Evolutionary conservation across 2,329 filamentous ascomycete species (phyloP), one percentile per base, ranked within the genome.

Genomic region (Emericellopsis atlantica): DNA sequence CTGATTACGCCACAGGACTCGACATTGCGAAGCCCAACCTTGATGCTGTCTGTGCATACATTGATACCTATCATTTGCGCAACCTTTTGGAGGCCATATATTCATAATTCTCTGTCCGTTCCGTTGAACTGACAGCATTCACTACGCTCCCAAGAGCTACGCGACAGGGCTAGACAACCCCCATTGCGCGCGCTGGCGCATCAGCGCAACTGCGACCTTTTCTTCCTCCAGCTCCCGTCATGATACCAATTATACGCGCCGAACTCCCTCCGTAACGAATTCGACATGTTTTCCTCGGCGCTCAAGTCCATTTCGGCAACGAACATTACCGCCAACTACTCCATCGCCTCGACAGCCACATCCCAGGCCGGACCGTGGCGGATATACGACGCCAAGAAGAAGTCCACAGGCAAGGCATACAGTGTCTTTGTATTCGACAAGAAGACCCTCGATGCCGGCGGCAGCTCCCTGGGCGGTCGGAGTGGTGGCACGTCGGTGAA

Each of bases 311-410:
- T 96, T 60, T 82, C 81, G 48, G 90, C 76, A 51, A 72, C 84
- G 45, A 95, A 95, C 64, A 96, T 98, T 65, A 81, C 80, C 44
- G 80, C 83, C 56, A 93, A 95, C 65, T 98, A 98, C 64, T 78
- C 83, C 50, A 71, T 96, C 49, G 81, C 86, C 18, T 72, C 80
- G 22, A 78, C 76, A 44, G 76, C 84, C 10, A 81, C 78, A n/a
- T 84, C 87, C 40, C 78, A 78, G 40, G 85, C 89, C 14, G 92
- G 92, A 15, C 86, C 89, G 44, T 98, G 92, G 92, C 94, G 88
- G 67, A 92, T 98, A 54, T 90, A 90, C 71, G 89, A 95, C 65
- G 89, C 85, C 44, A 96, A 94, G 69, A 93, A 93, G 66, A 96
- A 95, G 65, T 87, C 84, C 24, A 95, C 88, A 0, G 86, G 85